Evolutionary conservation across 768 basidiomycete species (phyloP), one percentile per base, ranked within the genome.

Genomic region (Pholiota conissans): DNA sequence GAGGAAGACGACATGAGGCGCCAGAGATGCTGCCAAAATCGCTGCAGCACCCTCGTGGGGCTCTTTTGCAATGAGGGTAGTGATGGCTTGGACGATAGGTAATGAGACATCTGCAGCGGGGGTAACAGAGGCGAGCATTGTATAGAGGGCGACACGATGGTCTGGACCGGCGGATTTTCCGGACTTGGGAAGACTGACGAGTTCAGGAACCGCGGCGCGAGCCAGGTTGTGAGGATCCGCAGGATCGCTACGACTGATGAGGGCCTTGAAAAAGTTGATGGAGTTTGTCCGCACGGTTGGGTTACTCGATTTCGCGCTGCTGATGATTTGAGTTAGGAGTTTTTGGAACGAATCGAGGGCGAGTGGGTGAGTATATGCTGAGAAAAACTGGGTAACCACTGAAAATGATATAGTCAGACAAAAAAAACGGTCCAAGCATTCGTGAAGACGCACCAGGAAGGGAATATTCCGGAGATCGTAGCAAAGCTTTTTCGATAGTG

Each of bases 111-210:
- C 67, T 11, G 63, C 39, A 4, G 82, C 82, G 2, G 87, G 77
- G 0, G 75, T 71, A 1, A 94, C 60, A 50, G 67, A 67, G 2
- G 79, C 73, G 1, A 94, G 78, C 86, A 98, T 93, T 1, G 84
- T 79, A 72, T 93, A 95, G 8, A 98, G 76, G 0, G 89, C 78
- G 4, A 86, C 70, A 16, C 95, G 86, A 68, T 98, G 94, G 55
- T 96, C 96, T 2, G 90, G 82, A 1, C 93, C 93, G 0, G 87
- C 75, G 0, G 94, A 91, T 76, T 97, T 99, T 20, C 93, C 90
- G 0, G 86, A 71, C 63, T 89, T 87, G 1, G 93, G 90, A 0
- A 93, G 78, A n/a, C 76, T 74, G 9, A 94, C 74, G 4, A 94
- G 70, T 60, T 96, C 93, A 8, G 76, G 76, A 2, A 86, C 79